Evolutionary conservation across 352 stramenopile species (phyloP).

Genomic region (Globisporangium camurandrum): DNA sequence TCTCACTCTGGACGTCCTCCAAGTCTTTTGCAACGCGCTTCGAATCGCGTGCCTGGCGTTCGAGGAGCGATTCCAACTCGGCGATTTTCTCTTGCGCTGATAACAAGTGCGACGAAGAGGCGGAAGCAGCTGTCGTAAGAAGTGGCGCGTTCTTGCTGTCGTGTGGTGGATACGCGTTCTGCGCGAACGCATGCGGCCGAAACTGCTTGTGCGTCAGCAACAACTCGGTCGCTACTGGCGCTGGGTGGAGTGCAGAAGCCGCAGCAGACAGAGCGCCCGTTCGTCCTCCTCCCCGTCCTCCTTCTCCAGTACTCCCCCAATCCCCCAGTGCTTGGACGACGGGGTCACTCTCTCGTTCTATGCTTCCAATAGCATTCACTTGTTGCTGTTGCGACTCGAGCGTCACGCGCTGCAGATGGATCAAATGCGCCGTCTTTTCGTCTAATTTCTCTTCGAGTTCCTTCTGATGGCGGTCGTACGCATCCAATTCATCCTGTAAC

Average conservation of each 20-base stretch:
- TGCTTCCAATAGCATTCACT: too few relatives aligned
- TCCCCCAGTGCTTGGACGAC: constrained; percentile 61
- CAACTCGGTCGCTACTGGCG: constrained; percentile 20
- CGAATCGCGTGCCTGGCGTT: constrained; percentile 46
- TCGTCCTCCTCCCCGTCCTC: too few relatives aligned
- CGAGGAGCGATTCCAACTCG: constrained; percentile 63
- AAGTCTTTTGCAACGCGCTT: constrained; percentile 64
- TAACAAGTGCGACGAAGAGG: constrained; percentile 27
- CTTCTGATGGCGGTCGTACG: constrained; percentile 89
- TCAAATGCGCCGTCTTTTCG: constrained; percentile 90
- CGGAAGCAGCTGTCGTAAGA: too few relatives aligned
- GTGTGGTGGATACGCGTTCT: constrained; percentile 23
- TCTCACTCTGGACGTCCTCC: constrained; percentile 84
- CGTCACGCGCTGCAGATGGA: constrained; percentile 89
- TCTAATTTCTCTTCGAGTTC: constrained; percentile 92
- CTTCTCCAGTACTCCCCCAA: constrained; percentile 27
- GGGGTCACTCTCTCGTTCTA: constrained; percentile 49
- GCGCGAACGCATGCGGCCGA: constrained; percentile 32
- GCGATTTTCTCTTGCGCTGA: constrained; percentile 82
- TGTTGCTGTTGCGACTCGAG: constrained; percentile 89
- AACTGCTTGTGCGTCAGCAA: constrained; percentile 70
- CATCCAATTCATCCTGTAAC: constrained; percentile 93
- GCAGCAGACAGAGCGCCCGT: not conserved
- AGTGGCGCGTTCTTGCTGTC: not conserved
- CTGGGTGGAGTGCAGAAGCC: not conserved